phyloP scores from a whole-genome alignment of 1,284 basidiomycete genomes.

The Termitomyces sp. region DNA sequence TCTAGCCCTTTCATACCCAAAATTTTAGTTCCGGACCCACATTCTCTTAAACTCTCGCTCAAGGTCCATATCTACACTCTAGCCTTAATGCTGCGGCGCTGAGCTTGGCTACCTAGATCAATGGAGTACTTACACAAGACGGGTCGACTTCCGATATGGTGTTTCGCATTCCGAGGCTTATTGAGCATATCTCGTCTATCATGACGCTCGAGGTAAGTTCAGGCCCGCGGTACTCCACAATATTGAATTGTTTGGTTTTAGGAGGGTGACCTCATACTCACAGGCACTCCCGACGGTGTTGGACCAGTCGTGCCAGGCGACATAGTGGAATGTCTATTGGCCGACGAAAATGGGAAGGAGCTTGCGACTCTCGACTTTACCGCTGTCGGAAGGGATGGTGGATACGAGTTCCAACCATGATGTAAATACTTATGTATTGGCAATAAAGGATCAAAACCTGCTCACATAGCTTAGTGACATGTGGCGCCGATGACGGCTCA shows the following conservation, averaged over 20 bases:
- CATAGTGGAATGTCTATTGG: conserved; percentile 72
- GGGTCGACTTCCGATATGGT: conserved; percentile 91
- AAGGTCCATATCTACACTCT: conserved; percentile 42
- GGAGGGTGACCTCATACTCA: conserved; percentile 87
- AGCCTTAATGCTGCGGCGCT: not conserved
- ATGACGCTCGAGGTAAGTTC: conserved; percentile 85
- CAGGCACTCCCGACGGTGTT: conserved; percentile 90
- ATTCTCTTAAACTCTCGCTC: conserved; percentile 72
- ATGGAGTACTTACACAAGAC: conserved; percentile 79
- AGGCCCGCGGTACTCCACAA: not conserved
- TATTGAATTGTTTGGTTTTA: conserved; percentile 24
- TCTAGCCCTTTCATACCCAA: conserved; percentile 78
- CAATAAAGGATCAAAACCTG: not conserved
- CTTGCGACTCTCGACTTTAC: conserved; percentile 64
- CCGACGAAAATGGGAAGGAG: conserved; percentile 53
- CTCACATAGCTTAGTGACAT: not conserved
- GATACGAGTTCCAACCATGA: conserved; percentile 37
- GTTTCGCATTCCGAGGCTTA: conserved; percentile 85
- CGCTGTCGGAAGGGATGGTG: conserved; percentile 64
- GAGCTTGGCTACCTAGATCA: conserved; percentile 51
- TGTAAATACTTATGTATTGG: not conserved
- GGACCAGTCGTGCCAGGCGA: conserved; percentile 78
- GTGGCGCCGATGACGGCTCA: not conserved
- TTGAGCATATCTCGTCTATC: conserved; percentile 90
- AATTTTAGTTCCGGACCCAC: conserved; percentile 62